Percentiles rank a stretch among this genome's conserved stretches.
Conservation (phyloP, 371 early-diverging fungal genomes). For the Lichtheimia ramosa region DNA sequence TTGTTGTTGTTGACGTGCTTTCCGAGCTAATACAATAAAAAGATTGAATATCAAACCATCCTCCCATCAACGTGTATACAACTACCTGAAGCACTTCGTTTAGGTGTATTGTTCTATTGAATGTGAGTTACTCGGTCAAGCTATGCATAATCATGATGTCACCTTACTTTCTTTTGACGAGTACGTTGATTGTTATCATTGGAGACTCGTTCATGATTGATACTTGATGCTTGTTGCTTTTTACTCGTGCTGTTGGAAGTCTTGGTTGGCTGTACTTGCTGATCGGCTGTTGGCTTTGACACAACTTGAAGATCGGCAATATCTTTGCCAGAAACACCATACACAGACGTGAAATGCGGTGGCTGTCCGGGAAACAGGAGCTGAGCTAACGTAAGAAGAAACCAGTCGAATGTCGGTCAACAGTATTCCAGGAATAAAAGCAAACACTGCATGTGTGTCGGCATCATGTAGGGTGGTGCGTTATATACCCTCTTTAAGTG, state of each 20-base stretch:
- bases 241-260: neutral
- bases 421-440: neutral
- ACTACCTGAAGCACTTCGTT: too few relatives aligned
- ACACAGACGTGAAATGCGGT: constrained; percentile 35
- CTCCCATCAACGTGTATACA: neutral
- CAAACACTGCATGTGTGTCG: neutral
- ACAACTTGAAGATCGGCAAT: constrained; percentile 55
- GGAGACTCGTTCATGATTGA: neutral
- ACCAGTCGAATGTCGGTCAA: constrained; percentile 1
- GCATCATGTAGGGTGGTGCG: neutral
- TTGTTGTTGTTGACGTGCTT: constrained; percentile 14
- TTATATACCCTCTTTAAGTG: constrained; percentile 54
- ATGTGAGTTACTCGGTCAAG: too few relatives aligned
- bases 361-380: constrained; percentile 35
- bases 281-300: constrained; percentile 11
- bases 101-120: too few relatives aligned
- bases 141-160: too few relatives aligned
- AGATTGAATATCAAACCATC: neutral
- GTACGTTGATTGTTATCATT: neutral
- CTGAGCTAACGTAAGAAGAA: constrained; percentile 20
- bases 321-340: constrained; percentile 44
- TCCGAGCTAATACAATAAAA: constrained; percentile 8
- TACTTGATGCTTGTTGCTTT: constrained; percentile 3
- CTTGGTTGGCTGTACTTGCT: constrained; percentile 1
- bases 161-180: neutral